Evolutionary conservation across 2,329 filamentous ascomycete species (phyloP).

Genomic region (Apiospora marii): DNA sequence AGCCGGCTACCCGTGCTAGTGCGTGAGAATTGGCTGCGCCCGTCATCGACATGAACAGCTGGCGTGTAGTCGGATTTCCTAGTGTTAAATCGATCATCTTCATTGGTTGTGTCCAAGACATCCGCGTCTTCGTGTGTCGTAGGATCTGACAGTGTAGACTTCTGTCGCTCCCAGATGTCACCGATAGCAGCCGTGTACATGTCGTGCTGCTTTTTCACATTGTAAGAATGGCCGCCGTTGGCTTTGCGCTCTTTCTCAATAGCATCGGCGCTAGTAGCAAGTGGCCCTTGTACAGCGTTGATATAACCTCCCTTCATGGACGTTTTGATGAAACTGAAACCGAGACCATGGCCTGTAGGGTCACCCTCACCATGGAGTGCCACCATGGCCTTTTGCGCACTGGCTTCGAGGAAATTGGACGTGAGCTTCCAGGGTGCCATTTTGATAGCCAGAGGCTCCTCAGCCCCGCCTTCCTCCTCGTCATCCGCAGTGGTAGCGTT

Average conservation of each 20-base stretch:
- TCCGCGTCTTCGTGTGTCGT: constrained; percentile 73
- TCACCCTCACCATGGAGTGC: constrained; percentile 94
- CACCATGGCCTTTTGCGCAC: constrained; percentile 95
- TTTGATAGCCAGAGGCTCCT: constrained; percentile 83
- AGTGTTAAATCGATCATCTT: constrained; percentile 77
- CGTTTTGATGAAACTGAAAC: constrained; percentile 96
- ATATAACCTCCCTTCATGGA: constrained; percentile 98
- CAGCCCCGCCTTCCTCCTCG: constrained; percentile 64
- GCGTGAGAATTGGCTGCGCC: constrained; percentile 78
- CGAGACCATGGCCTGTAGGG: constrained; percentile 90
- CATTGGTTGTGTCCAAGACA: constrained; percentile 64
- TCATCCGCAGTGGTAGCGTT: constrained; percentile 62
- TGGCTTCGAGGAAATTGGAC: constrained; percentile 95
- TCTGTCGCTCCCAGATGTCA: constrained; percentile 92
- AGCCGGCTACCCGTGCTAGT: constrained; percentile 73
- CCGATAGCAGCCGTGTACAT: constrained; percentile 92
- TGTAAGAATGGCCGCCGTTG: constrained; percentile 95
- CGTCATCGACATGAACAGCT: constrained; percentile 75
- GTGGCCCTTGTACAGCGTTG: constrained; percentile 75
- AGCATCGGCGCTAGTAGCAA: constrained; percentile 78
- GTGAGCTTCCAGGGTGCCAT: constrained; percentile 96
- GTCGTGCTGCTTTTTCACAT: constrained; percentile 91
- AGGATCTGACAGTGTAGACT: constrained; percentile 75
- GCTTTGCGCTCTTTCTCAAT: constrained; percentile 87
- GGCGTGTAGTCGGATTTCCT: constrained; percentile 74